Evolutionary conservation across 2,329 filamentous ascomycete genomes (phyloP).

Genomic region (Thelonectria olida): DNA sequence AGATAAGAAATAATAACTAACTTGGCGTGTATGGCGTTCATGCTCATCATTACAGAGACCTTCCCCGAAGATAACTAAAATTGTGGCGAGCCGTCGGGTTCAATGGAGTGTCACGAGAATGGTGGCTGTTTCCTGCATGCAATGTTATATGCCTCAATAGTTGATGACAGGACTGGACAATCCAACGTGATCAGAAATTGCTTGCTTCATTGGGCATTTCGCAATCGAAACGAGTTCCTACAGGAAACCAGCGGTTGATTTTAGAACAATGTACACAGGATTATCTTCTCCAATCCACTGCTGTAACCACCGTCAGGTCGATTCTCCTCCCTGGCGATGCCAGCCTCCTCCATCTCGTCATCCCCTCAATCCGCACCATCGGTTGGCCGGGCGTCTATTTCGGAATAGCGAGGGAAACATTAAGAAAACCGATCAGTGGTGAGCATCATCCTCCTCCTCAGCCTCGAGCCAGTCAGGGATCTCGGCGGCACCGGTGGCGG

Average conservation of each 20-base stretch:
- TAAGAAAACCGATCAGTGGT: constrained; percentile 56
- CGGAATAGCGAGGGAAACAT: not conserved
- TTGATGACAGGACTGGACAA: not conserved
- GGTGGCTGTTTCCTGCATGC: not conserved
- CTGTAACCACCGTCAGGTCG: constrained; percentile 24
- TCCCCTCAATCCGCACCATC: constrained; percentile 22
- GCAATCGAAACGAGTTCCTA: constrained; percentile 46
- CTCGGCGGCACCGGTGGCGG: constrained; percentile 65
- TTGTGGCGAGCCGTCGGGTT: not conserved
- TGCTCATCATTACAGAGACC: too few relatives aligned
- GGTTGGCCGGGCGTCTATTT: constrained; percentile 16
- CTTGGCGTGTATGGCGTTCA: not conserved
- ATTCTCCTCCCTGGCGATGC: constrained; percentile 20
- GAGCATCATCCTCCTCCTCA: constrained; percentile 68
- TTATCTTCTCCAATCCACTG: constrained; percentile 40
- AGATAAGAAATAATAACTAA: not conserved
- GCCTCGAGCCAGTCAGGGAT: constrained; percentile 84
- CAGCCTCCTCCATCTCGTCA: constrained; percentile 30
- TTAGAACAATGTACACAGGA: constrained; percentile 51
- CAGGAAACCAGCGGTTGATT: constrained; percentile 43
- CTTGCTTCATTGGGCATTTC: constrained; percentile 40
- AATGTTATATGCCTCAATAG: constrained; percentile 11
- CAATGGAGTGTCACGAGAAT: not conserved
- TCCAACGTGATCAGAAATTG: constrained; percentile 6
- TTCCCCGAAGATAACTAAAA: not conserved